Evolutionary conservation across 73 alveolate species (phyloP), one percentile per base, ranked within the genome.

Genomic region (Symbiodinium pilosum): DNA sequence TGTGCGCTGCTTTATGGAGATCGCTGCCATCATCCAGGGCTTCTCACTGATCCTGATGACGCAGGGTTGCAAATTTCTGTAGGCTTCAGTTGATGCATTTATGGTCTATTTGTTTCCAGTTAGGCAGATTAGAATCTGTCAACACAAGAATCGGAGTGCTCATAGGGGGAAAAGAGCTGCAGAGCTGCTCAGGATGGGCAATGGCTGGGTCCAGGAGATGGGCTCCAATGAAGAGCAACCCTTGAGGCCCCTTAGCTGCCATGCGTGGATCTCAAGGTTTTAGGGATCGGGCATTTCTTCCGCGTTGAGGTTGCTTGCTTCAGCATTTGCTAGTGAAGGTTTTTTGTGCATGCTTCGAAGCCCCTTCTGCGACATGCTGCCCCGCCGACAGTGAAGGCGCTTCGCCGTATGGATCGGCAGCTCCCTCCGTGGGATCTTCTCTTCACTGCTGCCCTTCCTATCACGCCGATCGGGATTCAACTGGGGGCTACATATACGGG

Each of bases 21-120:
- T 91, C 40, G 97, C 97, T 28, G 97, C 97, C 89, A 91, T 91
- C 54, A 68, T 91, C 75, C 97, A 91, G 24, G 97, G 97, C 47
- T 91, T 91, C 54, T 69, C 89, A 14, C 43, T 91, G 89, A 91
- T 91, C 47, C 88, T 91, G 88, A 91, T 91, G 97, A 91, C 71
- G 87, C 89, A 68, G 21, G 81, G 52, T n/a, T 59, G 83, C 51
- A 28, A 30, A 47, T 42, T 0, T 68, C 54, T n/a, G 91, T 42
- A 9, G 43, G 39, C 3, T 30, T 38, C 87, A 34, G 26, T 5
- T 81, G 56, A 44, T n/a, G 18, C 34, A n/a, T n/a, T n/a, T n/a
- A n/a, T n/a, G n/a, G n/a, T n/a, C n/a, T n/a, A n/a, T n/a, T n/a
- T n/a, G n/a, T n/a, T n/a, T n/a, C n/a, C n/a, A n/a, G n/a, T n/a